Conservation (phyloP, 2,329 filamentous ascomycete genomes). For the Ascosphaera acerosa region DNA sequence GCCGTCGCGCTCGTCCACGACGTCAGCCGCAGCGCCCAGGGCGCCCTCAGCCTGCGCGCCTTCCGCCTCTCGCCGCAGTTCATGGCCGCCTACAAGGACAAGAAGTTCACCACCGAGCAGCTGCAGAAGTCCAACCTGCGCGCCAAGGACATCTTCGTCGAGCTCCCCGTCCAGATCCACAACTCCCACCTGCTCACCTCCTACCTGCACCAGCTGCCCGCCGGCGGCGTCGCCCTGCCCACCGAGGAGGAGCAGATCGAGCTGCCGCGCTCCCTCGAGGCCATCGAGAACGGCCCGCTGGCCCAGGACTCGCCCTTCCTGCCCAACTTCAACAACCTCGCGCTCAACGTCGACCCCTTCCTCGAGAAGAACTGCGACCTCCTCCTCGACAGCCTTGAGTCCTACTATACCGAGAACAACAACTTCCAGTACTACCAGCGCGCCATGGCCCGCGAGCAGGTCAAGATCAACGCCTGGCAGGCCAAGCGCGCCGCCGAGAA, state of each 20-base stretch:
- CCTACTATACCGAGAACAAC: conserved; percentile 95
- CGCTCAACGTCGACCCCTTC: conserved; percentile 88
- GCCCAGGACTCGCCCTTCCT: conserved; percentile 40
- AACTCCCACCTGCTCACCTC: conserved; percentile 94
- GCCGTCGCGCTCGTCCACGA: conserved; percentile 84
- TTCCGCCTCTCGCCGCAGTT: conserved; percentile 76
- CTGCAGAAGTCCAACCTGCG: conserved; percentile 84
- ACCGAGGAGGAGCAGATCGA: conserved; percentile 42
- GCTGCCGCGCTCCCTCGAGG: conserved; percentile 53
- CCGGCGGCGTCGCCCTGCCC: conserved; percentile 34
- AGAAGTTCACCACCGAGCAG: conserved; percentile 92
- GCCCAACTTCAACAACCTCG: conserved; percentile 71
- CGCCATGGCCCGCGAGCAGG: conserved; percentile 75
- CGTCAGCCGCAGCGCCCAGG: conserved; percentile 82
- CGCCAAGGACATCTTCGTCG: conserved; percentile 80
- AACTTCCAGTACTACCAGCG: conserved; percentile 97
- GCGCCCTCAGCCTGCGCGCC: conserved; percentile 65
- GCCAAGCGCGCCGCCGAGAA: conserved; percentile 94
- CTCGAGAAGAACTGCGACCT: conserved; percentile 96
- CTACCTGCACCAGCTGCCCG: conserved; percentile 77
- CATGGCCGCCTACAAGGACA: conserved; percentile 82
- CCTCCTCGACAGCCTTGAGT: conserved; percentile 87
- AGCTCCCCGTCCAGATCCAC: conserved; percentile 72
- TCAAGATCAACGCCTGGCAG: conserved; percentile 94
- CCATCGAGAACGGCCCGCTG: conserved; percentile 40